Base-by-base conservation (phyloP, 768 basidiomycete species). In the Gautieria morchelliformis region DNA sequence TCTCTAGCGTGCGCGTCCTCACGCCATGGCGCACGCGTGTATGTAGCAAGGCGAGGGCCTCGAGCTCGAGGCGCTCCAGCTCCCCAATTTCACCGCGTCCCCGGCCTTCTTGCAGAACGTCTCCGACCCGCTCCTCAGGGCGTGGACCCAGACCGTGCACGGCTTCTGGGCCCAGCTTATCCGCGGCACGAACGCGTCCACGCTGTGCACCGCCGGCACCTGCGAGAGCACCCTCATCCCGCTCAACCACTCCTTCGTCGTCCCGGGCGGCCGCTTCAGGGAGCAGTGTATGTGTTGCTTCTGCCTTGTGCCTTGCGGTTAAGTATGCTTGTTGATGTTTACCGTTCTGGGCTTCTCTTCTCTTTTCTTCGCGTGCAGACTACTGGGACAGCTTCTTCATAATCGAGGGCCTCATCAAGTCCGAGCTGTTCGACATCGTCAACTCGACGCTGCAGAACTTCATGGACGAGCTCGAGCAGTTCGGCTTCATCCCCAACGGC, bases 401-500 rank as follows among this genome's bases (percentile, higher is more conserved):
- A 60, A 70, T 87, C 9, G 83, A 92, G 63, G 94, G 94, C 40
- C 74, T 96, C n/a, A 71, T 97, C 32, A 74, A 86, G 65, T 91
- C 89, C 1, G 79, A 87, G 61, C 76, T 96, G 12, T 85, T 80
- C 63, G 74, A 75, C 54, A 76, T 89, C 53, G 87, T 79, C 58
- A 88, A 89, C 61, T 81, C 75, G 11, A 89, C 92, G 0, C 72
- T 96, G 35, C 82, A 89, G 61, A 95, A 96, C 72, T 96, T 97
- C 66, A 93, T 96, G 92, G 93, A 97, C 64, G 85, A 95, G 66
- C 73, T 97, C 47, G 82, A 87, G 41, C 66, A 67, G 22, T 82
- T 89, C 63, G 94, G 93, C 0, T 97, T 96, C 72, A 85, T 97
- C 60, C 94, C 94, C 1, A 97, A 96, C 64, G 94, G 94, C 7